Evolutionary conservation across 2,329 filamentous ascomycete genomes (phyloP), one percentile per base, ranked within the genome.

Genomic region (Neophaeococcomyces aloes): DNA sequence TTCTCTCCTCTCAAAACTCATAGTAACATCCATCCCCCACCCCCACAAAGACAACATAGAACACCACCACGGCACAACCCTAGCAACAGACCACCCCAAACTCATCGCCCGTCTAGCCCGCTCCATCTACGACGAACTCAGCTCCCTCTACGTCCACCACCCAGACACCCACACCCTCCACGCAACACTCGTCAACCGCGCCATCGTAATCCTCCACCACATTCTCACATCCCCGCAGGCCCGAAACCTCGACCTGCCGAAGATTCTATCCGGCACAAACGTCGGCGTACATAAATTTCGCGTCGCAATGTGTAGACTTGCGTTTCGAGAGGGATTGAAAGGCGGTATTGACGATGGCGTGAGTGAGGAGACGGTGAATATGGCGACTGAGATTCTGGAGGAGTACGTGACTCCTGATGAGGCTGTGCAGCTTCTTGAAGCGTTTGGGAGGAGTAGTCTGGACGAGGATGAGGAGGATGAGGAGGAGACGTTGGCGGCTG

Each of bases 251-350:
- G 76, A 89, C 52, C 76, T 93, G 49, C 74, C 78, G 38, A 72
- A 75, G 38, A 93, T 89, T 60, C 68, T 94, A 4, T 71, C 74
- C 0, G 74, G 75, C 7, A 75, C 84, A 0, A 72, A 77, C 4
- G 85, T 86, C 2, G 84, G 81, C 0, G 76, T 78, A 40, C 86
- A 94, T 57, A 86, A 87, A 41, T 89, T 93, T 56, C 68, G 93
- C 1, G 75, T 95, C 7, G 78, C 79, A 2, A 67, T 98, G 34
- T 87, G 86, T 0, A 68, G 89, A 32, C 66, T 96, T n/a, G 86
- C 85, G 0, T 95, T 94, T 60, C 81, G 78, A 4, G 86, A 94
- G 48, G 82, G 86, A 23, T 62, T 84, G 7, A 74, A 91, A 8
- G 15, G 14, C 13, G 39, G 39, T 5, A 71, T 93, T 21, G 87